These are phyloP conservation scores for Amanita subjunquillea DNA, from an alignment of 768 basidiomycete species.

Conservation along the genomic window DNA sequence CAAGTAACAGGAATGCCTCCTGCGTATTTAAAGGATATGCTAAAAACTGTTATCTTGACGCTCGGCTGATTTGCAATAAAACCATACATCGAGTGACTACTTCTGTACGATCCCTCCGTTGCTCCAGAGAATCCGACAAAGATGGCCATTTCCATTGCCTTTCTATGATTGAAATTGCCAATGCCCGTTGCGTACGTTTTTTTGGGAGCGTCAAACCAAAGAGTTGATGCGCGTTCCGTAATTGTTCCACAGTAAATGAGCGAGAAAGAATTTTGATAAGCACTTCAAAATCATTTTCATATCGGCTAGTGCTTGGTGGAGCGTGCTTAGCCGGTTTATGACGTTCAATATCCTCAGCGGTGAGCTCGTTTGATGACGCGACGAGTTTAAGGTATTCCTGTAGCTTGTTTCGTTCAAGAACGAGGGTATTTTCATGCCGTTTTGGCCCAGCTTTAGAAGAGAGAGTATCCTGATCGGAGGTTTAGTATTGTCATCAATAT, in stretches of 20 bases:
- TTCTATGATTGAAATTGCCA: conserved; percentile 47
- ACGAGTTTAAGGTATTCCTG: conserved; percentile 50
- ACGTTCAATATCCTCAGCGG: conserved; percentile 52
- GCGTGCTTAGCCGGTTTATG: conserved; percentile 34
- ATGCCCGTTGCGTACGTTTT: conserved; percentile 26
- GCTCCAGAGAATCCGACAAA: conserved; percentile 38
- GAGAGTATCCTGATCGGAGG: neutral
- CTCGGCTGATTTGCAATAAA: neutral
- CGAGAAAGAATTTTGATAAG: conserved; percentile 43
- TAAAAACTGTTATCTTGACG: conserved; percentile 15
- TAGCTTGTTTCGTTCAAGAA: conserved; percentile 34
- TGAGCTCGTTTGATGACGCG: conserved; percentile 32
- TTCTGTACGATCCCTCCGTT: conserved; percentile 40
- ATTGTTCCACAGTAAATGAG: conserved; percentile 55
- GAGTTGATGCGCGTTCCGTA: conserved; percentile 40
- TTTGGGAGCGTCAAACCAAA: conserved; percentile 30
- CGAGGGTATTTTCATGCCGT: conserved; percentile 9
- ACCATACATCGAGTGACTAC: conserved; percentile 34
- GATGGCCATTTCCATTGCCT: conserved; percentile 63
- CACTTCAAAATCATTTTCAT: conserved; percentile 41
- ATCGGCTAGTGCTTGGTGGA: conserved; percentile 30
- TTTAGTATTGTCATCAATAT: neutral
- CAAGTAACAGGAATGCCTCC: conserved; percentile 62
- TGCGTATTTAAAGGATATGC: conserved; percentile 46
- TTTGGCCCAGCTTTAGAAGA: neutral